A percentile compares a stretch with the other conserved stretches of the same genome.
These are phyloP conservation scores for Phellopilus nigrolimitatus DNA, from an alignment of 1,284 basidiomycete species.

Conservation along the genomic window DNA sequence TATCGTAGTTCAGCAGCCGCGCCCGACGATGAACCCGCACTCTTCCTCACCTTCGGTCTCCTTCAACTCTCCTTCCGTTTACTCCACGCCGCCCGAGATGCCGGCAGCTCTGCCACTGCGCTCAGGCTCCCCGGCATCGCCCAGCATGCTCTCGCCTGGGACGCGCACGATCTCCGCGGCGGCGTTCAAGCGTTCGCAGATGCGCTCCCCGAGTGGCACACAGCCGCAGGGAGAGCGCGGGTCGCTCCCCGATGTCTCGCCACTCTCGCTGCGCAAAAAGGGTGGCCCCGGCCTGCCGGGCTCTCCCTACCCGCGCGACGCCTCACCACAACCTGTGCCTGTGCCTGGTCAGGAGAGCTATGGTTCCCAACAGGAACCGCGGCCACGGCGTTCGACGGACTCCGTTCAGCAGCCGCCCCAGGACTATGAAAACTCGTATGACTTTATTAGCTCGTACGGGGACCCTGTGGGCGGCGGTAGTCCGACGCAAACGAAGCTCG, in stretches of 20 bases:
- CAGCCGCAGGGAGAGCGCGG: slow-evolving; percentile 15
- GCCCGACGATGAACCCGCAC: slow-evolving; percentile 8
- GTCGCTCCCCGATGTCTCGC: slow-evolving; percentile 37
- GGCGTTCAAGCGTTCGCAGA: slow-evolving; percentile 59
- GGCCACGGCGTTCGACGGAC: neutral
- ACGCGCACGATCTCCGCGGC: slow-evolving; percentile 66
- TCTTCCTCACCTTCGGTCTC: slow-evolving; percentile 14
- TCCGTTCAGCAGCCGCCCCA: slow-evolving; percentile 3
- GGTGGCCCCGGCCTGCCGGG: slow-evolving; percentile 21
- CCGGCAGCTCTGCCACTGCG: slow-evolving; percentile 25
- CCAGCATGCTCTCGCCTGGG: slow-evolving; percentile 27
- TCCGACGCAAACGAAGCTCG: slow-evolving; percentile 19
- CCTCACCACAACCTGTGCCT: neutral
- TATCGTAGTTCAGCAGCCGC: slow-evolving; percentile 4
- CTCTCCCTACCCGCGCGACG: slow-evolving; percentile 15
- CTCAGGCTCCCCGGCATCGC: slow-evolving; percentile 30
- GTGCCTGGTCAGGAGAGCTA: slow-evolving; percentile 2
- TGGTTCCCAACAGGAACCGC: neutral
- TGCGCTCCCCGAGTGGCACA: slow-evolving; percentile 30
- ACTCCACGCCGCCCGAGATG: slow-evolving; percentile 22
- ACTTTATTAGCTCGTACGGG: slow-evolving; percentile 11
- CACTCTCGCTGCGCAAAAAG: slow-evolving; percentile 44
- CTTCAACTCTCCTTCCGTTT: slow-evolving; percentile 13
- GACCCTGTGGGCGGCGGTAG: slow-evolving; percentile 28
- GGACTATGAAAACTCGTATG: slow-evolving; percentile 6